A percentile compares a stretch with the other conserved stretches of the same genome.
These are phyloP conservation scores for Mortierella sp. DNA, from an alignment of 371 early-diverging fungal species.

Conservation along the genomic window DNA sequence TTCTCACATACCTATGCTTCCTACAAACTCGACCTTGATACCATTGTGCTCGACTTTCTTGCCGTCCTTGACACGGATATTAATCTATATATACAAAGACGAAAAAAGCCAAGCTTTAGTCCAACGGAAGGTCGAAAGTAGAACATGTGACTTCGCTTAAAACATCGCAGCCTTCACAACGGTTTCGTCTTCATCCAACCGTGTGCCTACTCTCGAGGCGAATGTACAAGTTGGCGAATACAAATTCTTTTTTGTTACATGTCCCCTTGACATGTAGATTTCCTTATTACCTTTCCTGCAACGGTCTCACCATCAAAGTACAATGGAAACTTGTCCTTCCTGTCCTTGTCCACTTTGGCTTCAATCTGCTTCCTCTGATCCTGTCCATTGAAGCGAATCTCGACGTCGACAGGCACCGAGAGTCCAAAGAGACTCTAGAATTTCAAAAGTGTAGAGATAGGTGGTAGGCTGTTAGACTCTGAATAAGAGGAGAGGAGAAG, in stretches of 20 bases:
- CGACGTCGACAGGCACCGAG: constrained; percentile 89
- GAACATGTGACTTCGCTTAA: too few relatives aligned
- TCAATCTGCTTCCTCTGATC: constrained; percentile 85
- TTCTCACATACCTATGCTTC: constrained; percentile 82
- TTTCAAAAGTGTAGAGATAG: neutral
- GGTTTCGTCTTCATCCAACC: too few relatives aligned
- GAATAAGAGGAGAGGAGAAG: neutral
- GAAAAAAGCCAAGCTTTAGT: neutral
- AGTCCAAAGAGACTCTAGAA: constrained; percentile 85
- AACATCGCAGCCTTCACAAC: too few relatives aligned
- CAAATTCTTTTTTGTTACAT: too few relatives aligned
- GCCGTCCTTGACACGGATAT: constrained; percentile 89
- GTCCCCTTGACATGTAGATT: too few relatives aligned
- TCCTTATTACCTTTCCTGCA: constrained; percentile 83
- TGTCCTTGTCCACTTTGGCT: constrained; percentile 91
- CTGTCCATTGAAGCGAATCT: constrained; percentile 84
- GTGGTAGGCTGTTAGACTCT: too few relatives aligned
- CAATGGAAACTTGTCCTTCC: constrained; percentile 88
- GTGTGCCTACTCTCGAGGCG: neutral
- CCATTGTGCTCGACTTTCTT: constrained; percentile 96
- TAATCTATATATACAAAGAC: constrained; percentile 71
- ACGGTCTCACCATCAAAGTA: constrained; percentile 98
- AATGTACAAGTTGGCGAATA: too few relatives aligned
- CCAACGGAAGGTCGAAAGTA: too few relatives aligned
- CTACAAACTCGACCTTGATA: constrained; percentile 97